Evolutionary conservation across 257 asterid species (phyloP), one percentile per base, ranked within the genome.

Genomic region (Solanum stenotomum): DNA sequence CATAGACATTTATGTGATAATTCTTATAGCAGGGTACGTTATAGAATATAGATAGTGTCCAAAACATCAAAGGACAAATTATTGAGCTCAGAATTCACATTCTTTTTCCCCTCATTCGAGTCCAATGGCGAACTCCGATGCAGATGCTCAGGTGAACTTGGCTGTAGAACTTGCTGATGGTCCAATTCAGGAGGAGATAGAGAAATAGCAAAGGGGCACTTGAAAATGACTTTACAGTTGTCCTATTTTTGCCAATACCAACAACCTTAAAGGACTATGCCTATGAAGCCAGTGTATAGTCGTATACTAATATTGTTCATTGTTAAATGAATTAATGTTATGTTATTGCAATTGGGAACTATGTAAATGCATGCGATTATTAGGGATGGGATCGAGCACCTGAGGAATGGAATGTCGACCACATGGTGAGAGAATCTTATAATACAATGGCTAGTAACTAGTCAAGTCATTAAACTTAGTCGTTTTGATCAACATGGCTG

Each of bases 121-220:
- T 59, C 67, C 67, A 59, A 59, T 59, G 91, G 92, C 93, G 37
- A 96, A 96, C 92, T 90, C 96, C 0, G 98, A 96, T 89, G 99
- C 98, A 3, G 99, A 96, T 93, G 92, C 92, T 88, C 98, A 89
- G 91, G 98, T 98, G 22, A 95, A 95, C 94, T 92, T 96, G 92
- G 98, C 93, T 8, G 96, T 94, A 12, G 94, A 93, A 40, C 98
- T 96, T 86, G 93, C 96, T 81, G 99, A 88, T 87, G 99, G 97
- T 76, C 93, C 93, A 89, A 87, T 95, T 91, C 92, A 93, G 89
- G 98, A 95, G 86, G 98, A 94, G 86, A 61, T 91, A 1, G 97
- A 93, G 42, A 90, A 94, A 87, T 95, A 91, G 89, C 87, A 61
- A 67, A 75, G 18, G 3, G 42, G 83, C 63, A 78, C 71, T 23